Evolutionary conservation across 345 rosid species (phyloP).

Genomic region (Stellera chamaejasme): DNA sequence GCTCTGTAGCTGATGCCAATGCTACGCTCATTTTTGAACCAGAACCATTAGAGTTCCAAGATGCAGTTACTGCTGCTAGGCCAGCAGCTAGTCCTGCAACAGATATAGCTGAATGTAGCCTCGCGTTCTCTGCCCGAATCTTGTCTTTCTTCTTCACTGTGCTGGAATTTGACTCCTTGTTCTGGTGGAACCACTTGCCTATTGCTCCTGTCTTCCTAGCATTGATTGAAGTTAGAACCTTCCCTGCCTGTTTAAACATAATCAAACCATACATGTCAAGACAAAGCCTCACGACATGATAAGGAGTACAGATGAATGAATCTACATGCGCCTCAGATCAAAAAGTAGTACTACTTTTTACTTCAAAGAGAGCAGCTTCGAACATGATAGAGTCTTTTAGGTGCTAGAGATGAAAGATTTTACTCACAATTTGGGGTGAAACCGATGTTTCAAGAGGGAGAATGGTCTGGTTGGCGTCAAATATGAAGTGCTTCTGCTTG

Average conservation of each 20-base stretch:
- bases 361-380: background rate
- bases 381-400: background rate
- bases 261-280: background rate
- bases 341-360: background rate
- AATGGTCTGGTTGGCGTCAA: conserved; percentile 19
- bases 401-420: background rate
- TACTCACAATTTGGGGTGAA: conserved; percentile 38
- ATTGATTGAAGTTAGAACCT: conserved; percentile 37
- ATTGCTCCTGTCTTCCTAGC: conserved; percentile 51
- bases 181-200: conserved; percentile 82
- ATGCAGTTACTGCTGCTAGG: conserved; percentile 70
- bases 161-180: conserved; percentile 37
- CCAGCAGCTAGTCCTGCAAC: conserved; percentile 94
- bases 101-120: conserved; percentile 66
- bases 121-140: conserved; percentile 69
- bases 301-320: background rate
- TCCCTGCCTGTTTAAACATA: conserved; percentile 34
- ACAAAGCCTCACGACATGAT: background rate
- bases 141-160: conserved; percentile 66
- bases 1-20: conserved; percentile 80
- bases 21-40: conserved; percentile 68
- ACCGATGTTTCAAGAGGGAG: conserved; percentile 33
- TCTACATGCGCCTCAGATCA: background rate
- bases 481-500: conserved; percentile 44
- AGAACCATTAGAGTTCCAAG: conserved; percentile 31